Conservation (phyloP, 148 eudicot species). For the Arbutus unedo region DNA sequence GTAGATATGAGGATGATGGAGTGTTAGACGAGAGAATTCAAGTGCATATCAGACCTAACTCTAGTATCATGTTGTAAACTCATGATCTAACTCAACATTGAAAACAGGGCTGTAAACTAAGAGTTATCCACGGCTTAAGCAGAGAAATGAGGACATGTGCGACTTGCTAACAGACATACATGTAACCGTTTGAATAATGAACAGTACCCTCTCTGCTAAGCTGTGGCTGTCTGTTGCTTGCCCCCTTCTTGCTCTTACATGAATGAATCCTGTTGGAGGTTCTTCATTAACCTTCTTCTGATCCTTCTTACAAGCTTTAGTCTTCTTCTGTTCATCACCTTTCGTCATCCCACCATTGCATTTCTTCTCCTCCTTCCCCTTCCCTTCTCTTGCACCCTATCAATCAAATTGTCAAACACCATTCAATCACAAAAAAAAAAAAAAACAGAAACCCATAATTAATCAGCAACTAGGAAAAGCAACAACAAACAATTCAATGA, state of each 20-base stretch:
- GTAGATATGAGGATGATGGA: no score
- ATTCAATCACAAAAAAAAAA: neutral
- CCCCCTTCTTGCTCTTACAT: constrained; percentile 92
- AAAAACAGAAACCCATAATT: neutral
- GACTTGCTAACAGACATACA: no score
- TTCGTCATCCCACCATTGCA: constrained; percentile 16
- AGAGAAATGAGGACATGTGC: no score
- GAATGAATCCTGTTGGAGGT: constrained; percentile 66
- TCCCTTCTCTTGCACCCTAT: constrained; percentile 35
- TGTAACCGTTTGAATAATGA: neutral
- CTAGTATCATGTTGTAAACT: no score
- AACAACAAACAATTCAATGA: neutral
- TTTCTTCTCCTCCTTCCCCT: constrained; percentile 46
- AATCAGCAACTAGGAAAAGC: neutral
- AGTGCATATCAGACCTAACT: no score
- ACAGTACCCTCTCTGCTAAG: constrained; percentile 83
- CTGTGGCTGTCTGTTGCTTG: constrained; percentile 94
- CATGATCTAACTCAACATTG: no score
- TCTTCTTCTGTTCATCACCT: constrained; percentile 29
- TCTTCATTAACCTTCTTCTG: constrained; percentile 29
- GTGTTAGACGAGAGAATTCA: no score
- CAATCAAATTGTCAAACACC: neutral
- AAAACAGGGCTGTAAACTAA: no score
- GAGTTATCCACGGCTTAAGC: no score
- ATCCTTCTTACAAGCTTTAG: constrained; percentile 5